phyloP scores from a whole-genome alignment of 140 eudicot genomes.

The Bidens hawaiensis region DNA sequence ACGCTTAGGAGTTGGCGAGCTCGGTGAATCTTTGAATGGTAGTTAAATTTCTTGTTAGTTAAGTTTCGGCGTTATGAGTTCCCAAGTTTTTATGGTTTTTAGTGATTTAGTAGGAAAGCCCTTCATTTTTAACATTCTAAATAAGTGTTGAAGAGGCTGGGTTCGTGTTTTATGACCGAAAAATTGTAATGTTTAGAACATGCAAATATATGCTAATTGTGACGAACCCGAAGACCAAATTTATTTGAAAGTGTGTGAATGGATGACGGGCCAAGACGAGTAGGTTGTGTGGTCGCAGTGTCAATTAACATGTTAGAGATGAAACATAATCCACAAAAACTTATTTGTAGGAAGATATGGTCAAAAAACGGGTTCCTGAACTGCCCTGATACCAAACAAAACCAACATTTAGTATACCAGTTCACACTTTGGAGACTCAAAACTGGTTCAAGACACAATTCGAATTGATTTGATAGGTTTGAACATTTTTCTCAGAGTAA shows the following conservation, averaged over 20 bases:
- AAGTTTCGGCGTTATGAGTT: slow-evolving; percentile 21
- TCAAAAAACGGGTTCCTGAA: no score
- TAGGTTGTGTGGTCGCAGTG: not conserved
- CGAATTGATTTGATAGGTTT: no score
- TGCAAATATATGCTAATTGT: not conserved
- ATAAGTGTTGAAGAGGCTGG: not conserved
- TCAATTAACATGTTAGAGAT: not conserved
- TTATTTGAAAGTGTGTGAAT: not conserved
- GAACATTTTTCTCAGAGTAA: no score
- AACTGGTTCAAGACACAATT: no score
- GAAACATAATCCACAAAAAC: not conserved
- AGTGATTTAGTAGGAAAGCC: not conserved
- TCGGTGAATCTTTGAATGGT: slow-evolving; percentile 12
- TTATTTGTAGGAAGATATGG: not conserved
- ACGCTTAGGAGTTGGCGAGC: slow-evolving; percentile 14
- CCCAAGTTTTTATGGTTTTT: not conserved
- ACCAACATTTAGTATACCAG: no score
- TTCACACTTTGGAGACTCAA: no score
- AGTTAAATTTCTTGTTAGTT: slow-evolving; percentile 10
- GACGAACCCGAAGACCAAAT: not conserved
- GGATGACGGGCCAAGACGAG: not conserved
- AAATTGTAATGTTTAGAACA: no score
- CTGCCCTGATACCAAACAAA: no score
- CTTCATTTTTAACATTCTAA: not conserved
- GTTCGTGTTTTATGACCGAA: not conserved